Evolutionary conservation across 495 filamentous ascomycete species (phyloP).

Genomic region (Penicillium malachiteum): DNA sequence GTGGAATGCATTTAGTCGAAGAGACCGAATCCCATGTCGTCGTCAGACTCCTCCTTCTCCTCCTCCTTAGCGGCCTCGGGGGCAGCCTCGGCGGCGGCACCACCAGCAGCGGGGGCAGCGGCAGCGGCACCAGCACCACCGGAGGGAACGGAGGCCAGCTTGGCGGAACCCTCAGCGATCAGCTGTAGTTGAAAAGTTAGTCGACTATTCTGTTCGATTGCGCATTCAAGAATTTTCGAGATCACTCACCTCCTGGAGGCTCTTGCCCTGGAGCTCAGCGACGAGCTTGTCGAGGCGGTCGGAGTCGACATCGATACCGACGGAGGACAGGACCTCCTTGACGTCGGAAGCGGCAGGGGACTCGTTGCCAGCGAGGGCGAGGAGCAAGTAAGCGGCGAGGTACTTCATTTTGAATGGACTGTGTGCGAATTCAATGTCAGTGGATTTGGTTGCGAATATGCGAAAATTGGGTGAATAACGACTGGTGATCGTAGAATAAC

Average conservation of each 20-base stretch:
- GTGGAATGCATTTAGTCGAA: slow-evolving; percentile 71
- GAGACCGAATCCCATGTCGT: slow-evolving; percentile 99
- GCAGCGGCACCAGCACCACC: slow-evolving; percentile 76
- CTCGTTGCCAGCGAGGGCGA: slow-evolving; percentile 89
- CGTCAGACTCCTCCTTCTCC: slow-evolving; percentile 90
- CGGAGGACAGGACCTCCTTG: slow-evolving; percentile 86
- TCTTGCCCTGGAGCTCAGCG: slow-evolving; percentile 93
- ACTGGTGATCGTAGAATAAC: neutral
- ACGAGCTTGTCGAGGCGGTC: slow-evolving; percentile 85
- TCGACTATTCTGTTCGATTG: slow-evolving; percentile 6
- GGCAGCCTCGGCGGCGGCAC: slow-evolving; percentile 64
- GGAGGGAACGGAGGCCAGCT: slow-evolving; percentile 97
- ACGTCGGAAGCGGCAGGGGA: slow-evolving; percentile 83
- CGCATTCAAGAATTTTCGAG: neutral
- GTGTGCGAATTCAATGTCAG: slow-evolving; percentile 17
- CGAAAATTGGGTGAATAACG: neutral
- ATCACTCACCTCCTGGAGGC: slow-evolving; percentile 81
- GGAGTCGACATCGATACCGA: slow-evolving; percentile 91
- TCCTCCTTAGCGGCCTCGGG: slow-evolving; percentile 75
- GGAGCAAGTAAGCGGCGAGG: slow-evolving; percentile 98
- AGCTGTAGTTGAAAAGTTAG: slow-evolving; percentile 57
- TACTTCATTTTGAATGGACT: slow-evolving; percentile 90
- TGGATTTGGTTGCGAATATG: slow-evolving; percentile 8
- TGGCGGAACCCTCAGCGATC: slow-evolving; percentile 84
- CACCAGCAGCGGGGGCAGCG: slow-evolving; percentile 60